Base-by-base conservation (phyloP, 805 yeast species). In the Tetrapisispora iriomotensis region DNA sequence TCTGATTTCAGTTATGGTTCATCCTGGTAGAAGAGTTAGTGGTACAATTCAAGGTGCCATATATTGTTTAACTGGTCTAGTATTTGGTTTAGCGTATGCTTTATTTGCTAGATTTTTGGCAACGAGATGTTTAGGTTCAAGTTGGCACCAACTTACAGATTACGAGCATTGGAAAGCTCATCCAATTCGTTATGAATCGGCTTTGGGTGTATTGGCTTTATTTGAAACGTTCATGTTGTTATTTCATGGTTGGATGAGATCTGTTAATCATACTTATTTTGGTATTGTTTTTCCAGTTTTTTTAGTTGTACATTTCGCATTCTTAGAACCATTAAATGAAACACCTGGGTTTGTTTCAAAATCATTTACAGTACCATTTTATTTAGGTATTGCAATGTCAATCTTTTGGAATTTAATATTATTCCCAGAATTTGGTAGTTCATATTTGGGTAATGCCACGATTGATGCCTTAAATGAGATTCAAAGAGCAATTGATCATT, bases 341-440 rank as follows among this genome's bases (percentile, higher is more conserved):
- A 34, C 55, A n/a, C 56, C 68, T 2, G 60, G 48, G 0, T 45
- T 42, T 2, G 53, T 65, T n/a, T 64, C 65, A 6, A 50, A 57
- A 29, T 55, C 60, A 8, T 72, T 56, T 42, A 56, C 68, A 3
- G 55, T 59, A 0, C 77, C 77, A 0, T 66, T 72, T 41, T 63
- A 67, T 33, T 25, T 70, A 17, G 75, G 74, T 19, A 66, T 70
- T 27, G 72, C 67, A 0, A 51, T 70, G 41, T 59, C 72, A 0
- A 40, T 70, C n/a, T 56, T 65, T 21, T 63, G 70, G 51, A 71
- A 70, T 41, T 36, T 72, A 29, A 26, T 57, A 1, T 43, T 72
- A 10, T 72, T 69, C 45, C 77, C 77, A 1, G 77, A 72, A 43
- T 69, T 70, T 51, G 77, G 77, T 13, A 64, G 73, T 19, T 63